phyloP scores from a whole-genome alignment of 2,329 filamentous ascomycete genomes.

The Penicillium sclerotigenum region DNA sequence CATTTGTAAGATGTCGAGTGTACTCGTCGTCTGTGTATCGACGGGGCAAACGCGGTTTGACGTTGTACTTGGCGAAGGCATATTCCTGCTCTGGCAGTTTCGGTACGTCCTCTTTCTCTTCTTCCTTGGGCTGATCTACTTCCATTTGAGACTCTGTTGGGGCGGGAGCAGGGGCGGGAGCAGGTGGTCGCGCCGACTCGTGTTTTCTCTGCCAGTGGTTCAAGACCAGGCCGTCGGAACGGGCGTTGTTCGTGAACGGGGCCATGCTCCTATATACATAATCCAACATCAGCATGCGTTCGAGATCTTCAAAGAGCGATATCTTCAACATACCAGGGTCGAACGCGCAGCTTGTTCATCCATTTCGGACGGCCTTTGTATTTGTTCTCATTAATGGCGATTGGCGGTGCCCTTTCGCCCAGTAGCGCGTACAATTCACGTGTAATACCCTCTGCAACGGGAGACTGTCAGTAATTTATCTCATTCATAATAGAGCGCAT shows the following conservation, averaged over 20 bases:
- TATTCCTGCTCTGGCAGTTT: conserved; percentile 47
- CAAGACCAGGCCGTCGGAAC: conserved; percentile 67
- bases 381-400: conserved; percentile 52
- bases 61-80: conserved; percentile 81
- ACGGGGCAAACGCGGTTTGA: conserved; percentile 70
- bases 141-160: conserved; percentile 41
- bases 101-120: conserved; percentile 32
- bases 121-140: conserved; percentile 38
- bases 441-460: conserved; percentile 47
- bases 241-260: conserved; percentile 74
- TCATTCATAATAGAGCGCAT: not conserved
- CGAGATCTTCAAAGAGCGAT: conserved; percentile 51
- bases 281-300: conserved; percentile 31
- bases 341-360: conserved; percentile 44
- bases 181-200: conserved; percentile 40
- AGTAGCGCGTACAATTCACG: conserved; percentile 51
- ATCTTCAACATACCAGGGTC: conserved; percentile 49
- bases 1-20: conserved; percentile 65
- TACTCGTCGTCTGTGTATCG: conserved; percentile 85
- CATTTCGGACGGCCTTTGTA: conserved; percentile 52
- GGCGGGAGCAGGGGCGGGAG: conserved; percentile 10
- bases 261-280: conserved; percentile 64
- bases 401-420: conserved; percentile 52
- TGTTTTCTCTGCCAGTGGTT: conserved; percentile 76
- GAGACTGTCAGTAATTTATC: not conserved